Evolutionary conservation across 2,329 filamentous ascomycete species (phyloP).

Genomic region (Colletotrichum sp.): DNA sequence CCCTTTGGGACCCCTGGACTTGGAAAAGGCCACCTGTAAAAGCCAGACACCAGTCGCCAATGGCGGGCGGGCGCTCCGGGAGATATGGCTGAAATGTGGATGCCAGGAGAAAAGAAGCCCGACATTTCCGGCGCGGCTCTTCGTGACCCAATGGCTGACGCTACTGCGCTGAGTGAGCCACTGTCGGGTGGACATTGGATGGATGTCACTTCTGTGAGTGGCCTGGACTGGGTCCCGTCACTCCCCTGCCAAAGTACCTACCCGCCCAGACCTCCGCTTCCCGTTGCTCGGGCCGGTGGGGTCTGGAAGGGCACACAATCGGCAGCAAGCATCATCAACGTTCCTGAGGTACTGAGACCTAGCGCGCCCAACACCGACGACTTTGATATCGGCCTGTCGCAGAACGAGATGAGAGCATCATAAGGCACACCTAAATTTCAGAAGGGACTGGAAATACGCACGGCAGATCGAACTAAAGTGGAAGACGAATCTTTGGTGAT

Average conservation of each 20-base stretch:
- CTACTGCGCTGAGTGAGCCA: not conserved
- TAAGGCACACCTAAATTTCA: not conserved
- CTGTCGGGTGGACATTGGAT: not conserved
- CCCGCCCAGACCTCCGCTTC: not conserved
- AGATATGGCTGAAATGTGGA: not conserved
- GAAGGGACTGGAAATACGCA: not conserved
- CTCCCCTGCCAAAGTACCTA: not conserved
- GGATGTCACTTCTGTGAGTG: not conserved
- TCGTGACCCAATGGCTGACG: not conserved
- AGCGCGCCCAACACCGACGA: not conserved
- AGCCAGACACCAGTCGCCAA: not conserved
- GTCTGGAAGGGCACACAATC: conserved; percentile 7
- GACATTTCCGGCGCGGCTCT: not conserved
- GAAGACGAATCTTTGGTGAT: not conserved
- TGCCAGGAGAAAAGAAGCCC: not conserved
- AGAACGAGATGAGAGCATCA: not conserved
- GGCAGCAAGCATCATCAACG: not conserved
- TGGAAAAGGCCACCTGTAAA: conserved; percentile 16
- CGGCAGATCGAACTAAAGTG: not conserved
- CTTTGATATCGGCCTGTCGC: not conserved
- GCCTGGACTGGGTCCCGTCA: not conserved
- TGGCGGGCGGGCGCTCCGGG: not conserved
- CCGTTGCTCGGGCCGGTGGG: not conserved
- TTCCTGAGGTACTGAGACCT: not conserved
- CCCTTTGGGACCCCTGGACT: not conserved